These are phyloP conservation scores for Mycena latifolia DNA, from an alignment of 768 basidiomycete species.

Conservation along the genomic window DNA sequence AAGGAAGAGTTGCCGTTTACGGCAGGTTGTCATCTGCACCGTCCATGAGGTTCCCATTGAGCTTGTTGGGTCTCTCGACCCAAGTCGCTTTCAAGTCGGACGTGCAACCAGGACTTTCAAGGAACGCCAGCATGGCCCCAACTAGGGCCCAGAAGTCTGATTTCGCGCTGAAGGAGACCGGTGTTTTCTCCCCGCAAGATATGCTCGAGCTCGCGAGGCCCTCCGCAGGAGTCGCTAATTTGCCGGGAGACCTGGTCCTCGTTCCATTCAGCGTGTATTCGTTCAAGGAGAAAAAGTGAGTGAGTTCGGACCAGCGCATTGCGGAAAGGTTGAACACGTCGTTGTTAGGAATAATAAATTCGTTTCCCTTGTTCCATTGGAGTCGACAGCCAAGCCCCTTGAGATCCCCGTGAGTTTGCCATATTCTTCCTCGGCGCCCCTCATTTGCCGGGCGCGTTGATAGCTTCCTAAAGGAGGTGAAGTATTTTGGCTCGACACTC, in stretches of 20 bases:
- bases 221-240: slow-evolving; percentile 74
- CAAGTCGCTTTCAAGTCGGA: slow-evolving; percentile 59
- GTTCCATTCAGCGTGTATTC: slow-evolving; percentile 77
- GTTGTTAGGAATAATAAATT: slow-evolving; percentile 74
- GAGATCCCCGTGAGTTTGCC: slow-evolving; percentile 63
- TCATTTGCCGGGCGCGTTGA: too few relatives aligned
- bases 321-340: neutral
- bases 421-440: neutral
- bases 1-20: neutral
- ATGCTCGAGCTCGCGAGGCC: slow-evolving; percentile 79
- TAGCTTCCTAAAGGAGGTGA: slow-evolving; percentile 77
- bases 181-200: neutral
- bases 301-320: slow-evolving; percentile 15
- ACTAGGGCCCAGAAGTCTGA: slow-evolving; percentile 45
- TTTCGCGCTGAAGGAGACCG: slow-evolving; percentile 50
- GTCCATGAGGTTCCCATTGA: slow-evolving; percentile 65
- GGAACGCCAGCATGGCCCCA: slow-evolving; percentile 39
- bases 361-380: slow-evolving; percentile 71
- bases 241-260: slow-evolving; percentile 75
- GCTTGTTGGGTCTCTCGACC: slow-evolving; percentile 66
- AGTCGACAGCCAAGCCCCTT: slow-evolving; percentile 60
- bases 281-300: slow-evolving; percentile 80
- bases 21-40: slow-evolving; percentile 2
- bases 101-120: slow-evolving; percentile 37
- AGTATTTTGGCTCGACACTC: slow-evolving; percentile 81